phyloP scores from a whole-genome alignment of 345 rosid genomes.

The Populus tremula region DNA sequence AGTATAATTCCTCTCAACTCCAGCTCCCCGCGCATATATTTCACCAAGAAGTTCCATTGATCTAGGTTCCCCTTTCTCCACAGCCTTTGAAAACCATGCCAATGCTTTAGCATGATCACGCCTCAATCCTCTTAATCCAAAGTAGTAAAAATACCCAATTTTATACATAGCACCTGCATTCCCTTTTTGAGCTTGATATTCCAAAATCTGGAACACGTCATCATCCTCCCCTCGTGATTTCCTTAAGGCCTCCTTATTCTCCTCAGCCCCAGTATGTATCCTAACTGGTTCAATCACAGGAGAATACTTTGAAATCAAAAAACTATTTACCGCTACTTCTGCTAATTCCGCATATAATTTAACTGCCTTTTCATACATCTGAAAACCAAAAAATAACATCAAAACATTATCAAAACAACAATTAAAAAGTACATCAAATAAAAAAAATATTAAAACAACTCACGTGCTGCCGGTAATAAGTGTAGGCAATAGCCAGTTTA shows the following conservation, averaged over 20 bases:
- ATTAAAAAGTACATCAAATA: neutral
- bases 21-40: slow-evolving; percentile 96
- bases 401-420: slow-evolving; percentile 1
- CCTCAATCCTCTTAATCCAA: slow-evolving; percentile 91
- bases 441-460: slow-evolving; percentile 16
- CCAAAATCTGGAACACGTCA: slow-evolving; percentile 94
- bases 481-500: slow-evolving; percentile 86
- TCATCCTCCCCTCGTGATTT: slow-evolving; percentile 96
- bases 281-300: slow-evolving; percentile 85
- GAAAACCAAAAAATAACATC: slow-evolving; percentile 16
- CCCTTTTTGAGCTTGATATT: slow-evolving; percentile 96
- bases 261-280: slow-evolving; percentile 92
- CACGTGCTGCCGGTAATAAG: slow-evolving; percentile 85
- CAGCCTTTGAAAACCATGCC: slow-evolving; percentile 86
- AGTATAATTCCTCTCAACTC: slow-evolving; percentile 94
- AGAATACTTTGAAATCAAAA: slow-evolving; percentile 84
- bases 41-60: slow-evolving; percentile 98
- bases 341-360: slow-evolving; percentile 82
- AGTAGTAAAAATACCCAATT: slow-evolving; percentile 84
- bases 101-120: slow-evolving; percentile 88
- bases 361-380: slow-evolving; percentile 91
- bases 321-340: slow-evolving; percentile 85
- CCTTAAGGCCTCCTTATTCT: slow-evolving; percentile 86
- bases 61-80: slow-evolving; percentile 83
- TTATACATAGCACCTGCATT: slow-evolving; percentile 86